Base-by-base conservation (phyloP, 2,329 filamentous ascomycete genomes). In the Penicillium sp. region DNA sequence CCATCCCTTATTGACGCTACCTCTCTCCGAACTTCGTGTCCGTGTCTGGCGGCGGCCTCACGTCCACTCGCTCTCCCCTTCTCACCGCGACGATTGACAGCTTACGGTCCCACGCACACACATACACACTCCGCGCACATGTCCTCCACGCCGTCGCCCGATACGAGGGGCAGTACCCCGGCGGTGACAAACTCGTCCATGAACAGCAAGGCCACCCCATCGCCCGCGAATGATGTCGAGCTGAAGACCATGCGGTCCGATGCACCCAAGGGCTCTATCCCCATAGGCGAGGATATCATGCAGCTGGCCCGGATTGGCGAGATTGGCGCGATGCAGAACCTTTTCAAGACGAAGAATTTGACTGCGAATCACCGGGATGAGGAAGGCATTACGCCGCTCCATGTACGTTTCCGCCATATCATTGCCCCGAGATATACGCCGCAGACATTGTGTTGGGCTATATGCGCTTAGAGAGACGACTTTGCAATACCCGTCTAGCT, bases 331-430 rank as follows among this genome's bases (percentile, higher is more conserved):
- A 95, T 99, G 82, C 90, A 96, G 79, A 92, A 88, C 79, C 83
- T 99, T 53, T 96, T 97, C 67, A 91, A 94, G 72, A 86, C 85
- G 58, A 89, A 89, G 66, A 91, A 90, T 69, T 91, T 85, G 74
- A 90, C 92, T 74, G 91, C 92, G 51, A 91, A 87, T 54, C 95
- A 92, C 75, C 85, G 84, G 56, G 95, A 99, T 73, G 90, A 90
- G 55, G 92, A 99, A 77, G 92, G 92, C 72, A 97, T 99, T 73
- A 98, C 94, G 41, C 92, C 95, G 62, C 79, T 99, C 76, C 95
- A 98, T 82, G 94, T 97, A 83, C 69, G 85, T 80, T 50, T 53
- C 62, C 56, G 27, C 39, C 24, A 6, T 9, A 51, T 19, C 1
- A 22, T 22, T 19, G 19, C 37, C 35, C 19, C 37, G 35, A 24